A percentile compares a stretch with the other conserved stretches of the same genome.
These are phyloP conservation scores for Ceriops zippeliana DNA, from an alignment of 345 rosid genomes.

Conservation along the genomic window DNA sequence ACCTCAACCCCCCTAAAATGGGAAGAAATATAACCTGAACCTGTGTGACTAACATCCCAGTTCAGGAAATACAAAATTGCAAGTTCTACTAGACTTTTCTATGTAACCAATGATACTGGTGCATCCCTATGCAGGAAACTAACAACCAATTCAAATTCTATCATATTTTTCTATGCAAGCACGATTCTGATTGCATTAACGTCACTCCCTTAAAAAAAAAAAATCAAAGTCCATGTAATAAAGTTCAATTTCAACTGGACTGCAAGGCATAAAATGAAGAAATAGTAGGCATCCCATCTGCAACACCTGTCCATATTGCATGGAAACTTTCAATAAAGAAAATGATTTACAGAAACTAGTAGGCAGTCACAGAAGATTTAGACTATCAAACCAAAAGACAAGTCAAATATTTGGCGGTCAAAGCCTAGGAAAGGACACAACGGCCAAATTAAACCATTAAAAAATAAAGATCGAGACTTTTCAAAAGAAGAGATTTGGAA, in stretches of 20 bases:
- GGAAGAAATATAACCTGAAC: too few relatives aligned
- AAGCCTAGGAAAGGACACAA: not conserved
- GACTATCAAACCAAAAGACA: not conserved
- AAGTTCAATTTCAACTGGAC: not conserved
- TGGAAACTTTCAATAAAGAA: not conserved
- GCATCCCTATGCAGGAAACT: too few relatives aligned
- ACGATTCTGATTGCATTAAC: too few relatives aligned
- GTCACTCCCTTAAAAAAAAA: too few relatives aligned
- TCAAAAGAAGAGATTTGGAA: conserved; percentile 22
- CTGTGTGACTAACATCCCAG: too few relatives aligned
- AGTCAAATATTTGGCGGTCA: not conserved
- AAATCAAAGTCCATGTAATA: too few relatives aligned
- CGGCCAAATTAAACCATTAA: conserved; percentile 8
- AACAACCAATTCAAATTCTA: too few relatives aligned
- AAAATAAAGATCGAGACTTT: conserved; percentile 27
- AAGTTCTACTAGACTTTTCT: too few relatives aligned
- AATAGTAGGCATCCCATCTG: not conserved
- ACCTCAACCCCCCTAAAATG: too few relatives aligned
- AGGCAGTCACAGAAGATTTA: not conserved
- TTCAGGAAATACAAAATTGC: too few relatives aligned
- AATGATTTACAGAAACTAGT: conserved; percentile 2
- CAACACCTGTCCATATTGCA: not conserved
- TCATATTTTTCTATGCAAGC: too few relatives aligned
- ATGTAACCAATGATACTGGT: too few relatives aligned
- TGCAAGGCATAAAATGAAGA: conserved; percentile 26